Conservation (phyloP, 73 alveolate species). For the Uronychia binucleata region DNA sequence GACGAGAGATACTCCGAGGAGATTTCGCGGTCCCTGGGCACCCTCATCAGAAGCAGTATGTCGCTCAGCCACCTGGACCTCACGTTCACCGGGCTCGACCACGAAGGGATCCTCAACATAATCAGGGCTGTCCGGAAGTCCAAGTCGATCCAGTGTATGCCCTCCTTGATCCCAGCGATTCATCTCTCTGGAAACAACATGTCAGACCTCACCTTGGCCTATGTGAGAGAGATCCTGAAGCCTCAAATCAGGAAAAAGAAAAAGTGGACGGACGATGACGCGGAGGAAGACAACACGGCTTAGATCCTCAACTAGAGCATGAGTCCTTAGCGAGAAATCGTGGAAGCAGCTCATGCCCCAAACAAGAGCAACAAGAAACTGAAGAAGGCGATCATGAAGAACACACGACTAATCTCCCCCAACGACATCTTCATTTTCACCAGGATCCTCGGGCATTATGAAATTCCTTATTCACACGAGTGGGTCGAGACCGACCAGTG, state of each 20-base stretch:
- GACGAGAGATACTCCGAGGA: background rate
- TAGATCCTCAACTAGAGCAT: background rate
- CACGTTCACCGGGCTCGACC: background rate
- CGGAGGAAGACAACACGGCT: too few relatives aligned
- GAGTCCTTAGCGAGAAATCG: background rate
- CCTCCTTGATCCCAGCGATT: background rate
- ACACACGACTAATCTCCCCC: too few relatives aligned
- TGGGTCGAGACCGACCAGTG: conserved; percentile 54
- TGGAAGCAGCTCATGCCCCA: background rate
- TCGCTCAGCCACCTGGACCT: background rate
- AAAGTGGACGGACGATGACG: too few relatives aligned
- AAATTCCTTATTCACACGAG: conserved; percentile 38
- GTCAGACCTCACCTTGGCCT: background rate
- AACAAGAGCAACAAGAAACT: background rate
- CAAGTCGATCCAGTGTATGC: background rate
- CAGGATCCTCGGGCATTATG: conserved; percentile 59
- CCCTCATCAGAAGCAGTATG: background rate
- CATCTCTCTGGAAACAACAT: background rate
- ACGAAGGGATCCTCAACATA: background rate
- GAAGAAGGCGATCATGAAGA: background rate
- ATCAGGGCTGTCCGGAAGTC: background rate
- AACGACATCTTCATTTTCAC: conserved; percentile 48
- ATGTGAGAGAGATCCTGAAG: background rate
- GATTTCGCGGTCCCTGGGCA: background rate
- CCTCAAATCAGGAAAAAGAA: background rate